These are phyloP conservation scores for Begonia masoniana DNA, from an alignment of 306 rosid genomes.

Conservation along the genomic window DNA sequence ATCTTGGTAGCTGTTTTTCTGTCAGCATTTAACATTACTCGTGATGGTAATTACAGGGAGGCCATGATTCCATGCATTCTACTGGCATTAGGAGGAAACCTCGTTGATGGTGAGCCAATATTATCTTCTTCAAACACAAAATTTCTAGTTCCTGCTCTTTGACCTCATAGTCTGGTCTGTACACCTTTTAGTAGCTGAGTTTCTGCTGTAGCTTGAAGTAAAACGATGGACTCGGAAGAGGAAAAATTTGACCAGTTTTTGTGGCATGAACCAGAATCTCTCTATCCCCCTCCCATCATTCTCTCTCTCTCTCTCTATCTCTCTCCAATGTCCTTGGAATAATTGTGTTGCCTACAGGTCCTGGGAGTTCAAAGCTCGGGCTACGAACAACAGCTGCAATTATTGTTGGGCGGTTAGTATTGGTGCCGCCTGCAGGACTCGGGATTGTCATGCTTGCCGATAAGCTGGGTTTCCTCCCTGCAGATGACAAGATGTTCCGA, in stretches of 20 bases:
- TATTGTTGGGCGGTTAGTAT: conserved; percentile 50
- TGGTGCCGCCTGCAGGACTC: conserved; percentile 85
- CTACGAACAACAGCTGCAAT: conserved; percentile 76
- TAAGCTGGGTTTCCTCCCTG: conserved; percentile 89
- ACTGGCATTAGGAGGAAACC: conserved; percentile 95
- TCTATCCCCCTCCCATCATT: background rate
- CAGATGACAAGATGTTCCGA: conserved; percentile 72
- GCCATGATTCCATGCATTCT: conserved; percentile 99
- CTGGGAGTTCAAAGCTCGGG: conserved; percentile 96
- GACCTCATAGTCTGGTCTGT: too few species aligned
- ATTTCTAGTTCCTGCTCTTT: too few species aligned
- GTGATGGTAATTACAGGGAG: conserved; percentile 48
- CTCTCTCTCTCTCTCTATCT: background rate
- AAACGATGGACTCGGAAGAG: too few species aligned
- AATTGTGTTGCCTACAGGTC: conserved; percentile 44
- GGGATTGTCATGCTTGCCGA: conserved; percentile 85
- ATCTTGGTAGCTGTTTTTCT: background rate
- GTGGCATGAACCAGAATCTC: background rate
- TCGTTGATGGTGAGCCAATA: conserved; percentile 64
- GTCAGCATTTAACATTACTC: conserved; percentile 18
- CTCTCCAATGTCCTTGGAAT: background rate
- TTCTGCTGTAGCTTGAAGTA: too few species aligned
- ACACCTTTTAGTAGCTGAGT: too few species aligned
- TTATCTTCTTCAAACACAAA: background rate
- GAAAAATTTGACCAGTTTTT: too few species aligned